Conservation (phyloP, 2,329 filamentous ascomycete genomes). For the Diaporthe amygdali region DNA sequence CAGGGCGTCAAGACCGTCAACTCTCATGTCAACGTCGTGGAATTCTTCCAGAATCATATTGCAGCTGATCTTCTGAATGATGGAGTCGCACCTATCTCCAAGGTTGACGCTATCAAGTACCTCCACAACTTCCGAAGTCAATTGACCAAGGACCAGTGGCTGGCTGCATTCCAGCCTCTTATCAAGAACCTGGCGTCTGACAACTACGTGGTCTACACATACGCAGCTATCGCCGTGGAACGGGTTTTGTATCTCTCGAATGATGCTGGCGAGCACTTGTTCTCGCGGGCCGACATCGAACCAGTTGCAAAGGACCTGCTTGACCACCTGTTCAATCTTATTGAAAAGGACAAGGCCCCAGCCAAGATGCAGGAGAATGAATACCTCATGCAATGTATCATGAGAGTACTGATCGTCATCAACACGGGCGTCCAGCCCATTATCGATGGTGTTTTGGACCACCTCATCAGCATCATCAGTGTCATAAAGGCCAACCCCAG, state of each 20-base stretch:
- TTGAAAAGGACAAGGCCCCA: conserved; percentile 82
- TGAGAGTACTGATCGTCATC: conserved; percentile 95
- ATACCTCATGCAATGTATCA: conserved; percentile 97
- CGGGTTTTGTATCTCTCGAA: conserved; percentile 85
- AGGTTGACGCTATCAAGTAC: conserved; percentile 98
- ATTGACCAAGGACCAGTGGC: conserved; percentile 90
- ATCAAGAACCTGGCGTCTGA: conserved; percentile 88
- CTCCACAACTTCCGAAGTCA: conserved; percentile 97
- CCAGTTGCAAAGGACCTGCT: conserved; percentile 86
- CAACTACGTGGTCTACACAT: conserved; percentile 97
- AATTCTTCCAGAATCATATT: conserved; percentile 94
- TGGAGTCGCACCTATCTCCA: conserved; percentile 80
- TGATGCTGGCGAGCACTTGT: conserved; percentile 76
- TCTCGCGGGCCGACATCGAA: conserved; percentile 78
- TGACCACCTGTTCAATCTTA: conserved; percentile 87
- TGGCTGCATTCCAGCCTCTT: conserved; percentile 83
- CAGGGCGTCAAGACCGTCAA: conserved; percentile 94
- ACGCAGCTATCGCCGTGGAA: conserved; percentile 96
- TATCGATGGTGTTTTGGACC: conserved; percentile 78
- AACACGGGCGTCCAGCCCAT: conserved; percentile 79
- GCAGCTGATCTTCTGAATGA: conserved; percentile 83
- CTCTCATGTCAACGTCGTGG: conserved; percentile 82
- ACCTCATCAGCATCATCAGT: conserved; percentile 87
- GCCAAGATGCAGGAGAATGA: conserved; percentile 98
- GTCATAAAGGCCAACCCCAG: conserved; percentile 94